A percentile compares a stretch with the other conserved stretches of the same genome.
These are phyloP conservation scores for Cairneyella variabilis DNA, from an alignment of 495 filamentous ascomycete species.

Conservation along the genomic window DNA sequence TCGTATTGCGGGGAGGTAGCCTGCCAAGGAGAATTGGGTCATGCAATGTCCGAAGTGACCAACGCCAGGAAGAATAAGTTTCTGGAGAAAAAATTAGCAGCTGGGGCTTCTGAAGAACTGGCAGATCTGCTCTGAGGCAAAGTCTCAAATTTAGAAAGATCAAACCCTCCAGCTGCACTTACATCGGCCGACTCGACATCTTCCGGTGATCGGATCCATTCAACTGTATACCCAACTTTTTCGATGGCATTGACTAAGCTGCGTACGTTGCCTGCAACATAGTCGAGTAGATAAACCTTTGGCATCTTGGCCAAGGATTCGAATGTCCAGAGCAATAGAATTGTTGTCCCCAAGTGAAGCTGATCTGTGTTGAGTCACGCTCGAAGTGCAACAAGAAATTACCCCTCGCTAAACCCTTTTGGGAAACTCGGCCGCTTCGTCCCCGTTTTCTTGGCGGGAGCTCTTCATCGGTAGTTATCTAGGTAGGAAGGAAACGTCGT, in stretches of 20 bases:
- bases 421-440: no score
- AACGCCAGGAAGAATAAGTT: conserved; percentile 90
- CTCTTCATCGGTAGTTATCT: no score
- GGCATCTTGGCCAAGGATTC: conserved; percentile 55
- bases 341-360: neutral
- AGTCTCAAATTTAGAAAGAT: neutral
- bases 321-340: neutral
- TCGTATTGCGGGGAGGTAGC: conserved; percentile 75
- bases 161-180: conserved; percentile 22
- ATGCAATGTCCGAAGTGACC: conserved; percentile 98
- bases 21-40: conserved; percentile 70
- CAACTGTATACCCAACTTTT: conserved; percentile 84
- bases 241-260: conserved; percentile 97
- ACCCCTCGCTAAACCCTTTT: neutral
- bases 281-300: conserved; percentile 86
- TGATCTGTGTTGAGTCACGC: neutral
- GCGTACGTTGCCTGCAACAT: conserved; percentile 78
- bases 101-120: neutral
- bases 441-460: no score
- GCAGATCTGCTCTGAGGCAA: neutral
- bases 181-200: conserved; percentile 85
- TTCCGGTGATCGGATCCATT: conserved; percentile 83
- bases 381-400: neutral
- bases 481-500: no score
- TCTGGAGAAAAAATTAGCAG: conserved; percentile 40